These are phyloP conservation scores for Ogataea philodendri DNA, from an alignment of 805 yeast species.

Conservation along the genomic window DNA sequence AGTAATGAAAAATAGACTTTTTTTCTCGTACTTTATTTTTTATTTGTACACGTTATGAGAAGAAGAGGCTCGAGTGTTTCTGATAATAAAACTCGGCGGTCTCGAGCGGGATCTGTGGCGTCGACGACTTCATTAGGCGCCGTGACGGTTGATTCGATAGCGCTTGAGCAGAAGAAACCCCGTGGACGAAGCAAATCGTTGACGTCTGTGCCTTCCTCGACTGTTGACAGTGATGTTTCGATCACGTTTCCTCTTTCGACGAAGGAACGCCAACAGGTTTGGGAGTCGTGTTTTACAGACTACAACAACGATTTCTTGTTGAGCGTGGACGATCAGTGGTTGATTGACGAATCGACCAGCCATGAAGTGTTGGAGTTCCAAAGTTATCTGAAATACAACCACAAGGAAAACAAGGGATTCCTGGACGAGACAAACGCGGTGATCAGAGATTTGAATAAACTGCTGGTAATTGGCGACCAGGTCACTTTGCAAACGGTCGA, in stretches of 20 bases:
- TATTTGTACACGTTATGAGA: slow-evolving; percentile 19
- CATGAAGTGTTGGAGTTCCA: slow-evolving; percentile 37
- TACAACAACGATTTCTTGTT: slow-evolving; percentile 44
- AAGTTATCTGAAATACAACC: slow-evolving; percentile 31
- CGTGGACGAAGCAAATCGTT: slow-evolving; percentile 5
- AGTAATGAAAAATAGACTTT: slow-evolving; percentile 2
- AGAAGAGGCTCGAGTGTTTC: slow-evolving; percentile 27
- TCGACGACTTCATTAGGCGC: slow-evolving; percentile 2
- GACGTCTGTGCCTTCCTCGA: background rate
- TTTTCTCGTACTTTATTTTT: slow-evolving; percentile 5
- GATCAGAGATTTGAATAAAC: slow-evolving; percentile 42
- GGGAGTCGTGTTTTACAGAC: slow-evolving; percentile 37
- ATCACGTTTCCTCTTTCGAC: slow-evolving; percentile 38
- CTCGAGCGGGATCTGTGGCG: slow-evolving; percentile 61
- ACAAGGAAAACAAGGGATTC: slow-evolving; percentile 36
- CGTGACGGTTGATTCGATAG: background rate
- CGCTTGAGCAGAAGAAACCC: background rate
- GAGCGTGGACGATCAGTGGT: slow-evolving; percentile 39
- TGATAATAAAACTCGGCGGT: slow-evolving; percentile 29
- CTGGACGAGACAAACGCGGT: slow-evolving; percentile 45
- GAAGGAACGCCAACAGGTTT: slow-evolving; percentile 35
- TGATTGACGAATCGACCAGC: slow-evolving; percentile 39
- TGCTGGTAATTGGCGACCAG: slow-evolving; percentile 52
- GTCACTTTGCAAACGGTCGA: slow-evolving; percentile 62
- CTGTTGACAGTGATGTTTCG: background rate